Evolutionary conservation across 345 rosid genomes (phyloP).

Genomic region (Linum usitatissimum): DNA sequence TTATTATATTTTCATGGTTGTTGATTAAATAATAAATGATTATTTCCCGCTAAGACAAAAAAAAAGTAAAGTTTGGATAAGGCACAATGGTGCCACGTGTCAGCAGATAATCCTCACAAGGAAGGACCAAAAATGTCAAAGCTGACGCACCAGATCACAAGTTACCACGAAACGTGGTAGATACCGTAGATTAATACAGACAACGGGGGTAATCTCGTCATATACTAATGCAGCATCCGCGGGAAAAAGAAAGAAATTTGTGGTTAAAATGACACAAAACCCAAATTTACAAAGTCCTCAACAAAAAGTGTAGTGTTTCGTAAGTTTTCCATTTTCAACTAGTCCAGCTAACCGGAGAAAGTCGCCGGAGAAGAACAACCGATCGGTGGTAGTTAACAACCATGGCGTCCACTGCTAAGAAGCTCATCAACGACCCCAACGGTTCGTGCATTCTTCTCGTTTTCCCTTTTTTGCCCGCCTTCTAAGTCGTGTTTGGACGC

Average conservation of each 20-base stretch:
- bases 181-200: background rate
- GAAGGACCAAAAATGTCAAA: background rate
- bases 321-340: background rate
- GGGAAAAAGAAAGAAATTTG: background rate
- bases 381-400: background rate
- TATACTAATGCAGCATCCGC: background rate
- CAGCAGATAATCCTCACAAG: background rate
- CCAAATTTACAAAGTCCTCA: background rate
- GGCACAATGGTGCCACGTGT: background rate
- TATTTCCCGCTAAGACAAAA: background rate
- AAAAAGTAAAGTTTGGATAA: background rate
- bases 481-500: conserved; percentile 11
- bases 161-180: no score
- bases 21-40: no score
- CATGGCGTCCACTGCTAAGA: conserved; percentile 80
- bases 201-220: background rate
- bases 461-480: conserved; percentile 1
- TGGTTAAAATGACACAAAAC: background rate
- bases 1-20: no score
- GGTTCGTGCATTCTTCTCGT: conserved; percentile 36
- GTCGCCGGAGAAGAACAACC: background rate
- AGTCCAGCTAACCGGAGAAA: no score
- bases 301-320: background rate
- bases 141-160: background rate
- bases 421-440: conserved; percentile 76